A percentile compares a stretch with the other conserved stretches of the same genome.
Evolutionary conservation across 805 yeast genomes (phyloP).

Genomic region (Teunomyces atbi): DNA sequence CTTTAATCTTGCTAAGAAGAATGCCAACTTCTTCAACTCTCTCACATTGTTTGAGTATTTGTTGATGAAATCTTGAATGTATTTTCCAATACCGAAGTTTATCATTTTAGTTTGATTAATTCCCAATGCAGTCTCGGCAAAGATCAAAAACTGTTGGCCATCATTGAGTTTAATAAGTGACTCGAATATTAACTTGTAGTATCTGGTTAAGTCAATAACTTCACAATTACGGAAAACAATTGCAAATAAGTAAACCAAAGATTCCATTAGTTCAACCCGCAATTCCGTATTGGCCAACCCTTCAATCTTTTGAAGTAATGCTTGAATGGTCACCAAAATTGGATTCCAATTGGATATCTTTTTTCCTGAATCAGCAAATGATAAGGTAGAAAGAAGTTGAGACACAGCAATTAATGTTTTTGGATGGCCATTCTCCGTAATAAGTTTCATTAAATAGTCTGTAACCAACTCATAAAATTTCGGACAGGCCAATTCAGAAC

Average conservation of each 20-base stretch:
- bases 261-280: constrained; percentile 17
- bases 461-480: constrained; percentile 40
- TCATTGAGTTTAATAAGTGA: constrained; percentile 30
- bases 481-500: constrained; percentile 46
- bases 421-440: constrained; percentile 7
- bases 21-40: constrained; percentile 28
- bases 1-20: constrained; percentile 17
- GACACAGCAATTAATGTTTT: constrained; percentile 17
- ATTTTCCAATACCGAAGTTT: constrained; percentile 41
- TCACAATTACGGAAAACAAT: constrained; percentile 57
- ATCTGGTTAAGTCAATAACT: constrained; percentile 44
- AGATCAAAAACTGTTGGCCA: constrained; percentile 41
- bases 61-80: constrained; percentile 49
- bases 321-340: constrained; percentile 19
- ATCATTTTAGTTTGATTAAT: constrained; percentile 45
- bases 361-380: constrained; percentile 70
- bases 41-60: constrained; percentile 19
- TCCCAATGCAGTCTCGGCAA: constrained; percentile 46
- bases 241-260: constrained; percentile 46
- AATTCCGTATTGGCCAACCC: constrained; percentile 4
- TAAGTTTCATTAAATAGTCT: constrained; percentile 15
- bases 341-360: constrained; percentile 56
- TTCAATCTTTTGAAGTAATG: constrained; percentile 19
- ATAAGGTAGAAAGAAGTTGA: constrained; percentile 46
- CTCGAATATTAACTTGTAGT: constrained; percentile 44